phyloP scores from a whole-genome alignment of 192 early-diverging fungal species.

The Backusella parvicylindrica region DNA sequence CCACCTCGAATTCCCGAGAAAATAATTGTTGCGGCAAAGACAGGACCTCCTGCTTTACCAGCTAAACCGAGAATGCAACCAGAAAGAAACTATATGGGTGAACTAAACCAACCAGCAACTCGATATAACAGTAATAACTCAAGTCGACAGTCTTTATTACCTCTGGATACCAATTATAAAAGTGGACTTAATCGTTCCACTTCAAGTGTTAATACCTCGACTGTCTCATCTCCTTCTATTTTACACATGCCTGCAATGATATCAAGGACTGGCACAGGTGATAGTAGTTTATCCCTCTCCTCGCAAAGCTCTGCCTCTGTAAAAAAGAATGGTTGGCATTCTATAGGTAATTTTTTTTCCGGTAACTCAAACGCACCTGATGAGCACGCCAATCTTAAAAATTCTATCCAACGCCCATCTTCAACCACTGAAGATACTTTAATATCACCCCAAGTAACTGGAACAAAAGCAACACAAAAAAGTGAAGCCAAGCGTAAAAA shows the following conservation, averaged over 20 bases:
- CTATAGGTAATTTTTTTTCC: not conserved
- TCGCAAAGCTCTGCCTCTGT: not conserved
- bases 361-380: not conserved
- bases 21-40: constrained; percentile 3
- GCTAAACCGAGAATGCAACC: not conserved
- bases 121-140: not conserved
- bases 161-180: not conserved
- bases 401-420: not conserved
- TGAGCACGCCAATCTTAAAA: not conserved
- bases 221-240: not conserved
- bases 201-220: not conserved
- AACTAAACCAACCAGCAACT: not conserved
- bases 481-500: constrained; percentile 43
- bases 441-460: constrained; percentile 3
- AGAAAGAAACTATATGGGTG: not conserved
- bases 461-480: not conserved
- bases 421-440: not conserved
- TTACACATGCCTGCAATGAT: not conserved
- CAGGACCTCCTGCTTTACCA: constrained; percentile 7
- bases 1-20: not conserved
- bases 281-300: not conserved
- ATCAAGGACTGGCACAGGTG: not conserved
- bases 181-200: not conserved
- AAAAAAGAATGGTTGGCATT: constrained; percentile 1
- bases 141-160: not conserved